These are phyloP conservation scores for Alternaria ethzedia DNA, from an alignment of 2,329 filamentous ascomycete species.

Conservation along the genomic window DNA sequence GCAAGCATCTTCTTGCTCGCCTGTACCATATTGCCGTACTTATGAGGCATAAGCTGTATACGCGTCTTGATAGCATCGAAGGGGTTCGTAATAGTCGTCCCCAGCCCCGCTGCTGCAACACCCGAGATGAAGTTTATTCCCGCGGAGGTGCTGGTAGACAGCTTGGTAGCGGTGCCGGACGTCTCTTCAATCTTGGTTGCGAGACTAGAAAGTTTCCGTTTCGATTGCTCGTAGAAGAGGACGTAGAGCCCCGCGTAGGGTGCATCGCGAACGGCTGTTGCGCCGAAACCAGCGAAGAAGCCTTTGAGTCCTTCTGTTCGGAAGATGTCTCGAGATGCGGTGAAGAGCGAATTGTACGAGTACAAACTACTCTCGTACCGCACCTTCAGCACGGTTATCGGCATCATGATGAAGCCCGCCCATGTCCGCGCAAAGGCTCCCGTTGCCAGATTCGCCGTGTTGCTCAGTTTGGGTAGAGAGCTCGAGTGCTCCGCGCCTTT, in stretches of 20 bases:
- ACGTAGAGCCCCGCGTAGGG: slow-evolving; percentile 96
- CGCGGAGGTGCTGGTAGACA: slow-evolving; percentile 56
- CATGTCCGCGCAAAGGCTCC: slow-evolving; percentile 84
- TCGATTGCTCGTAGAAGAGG: slow-evolving; percentile 87
- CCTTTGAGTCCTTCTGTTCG: slow-evolving; percentile 76
- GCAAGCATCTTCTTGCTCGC: slow-evolving; percentile 78
- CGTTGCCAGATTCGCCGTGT: slow-evolving; percentile 82
- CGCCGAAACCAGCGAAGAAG: slow-evolving; percentile 93
- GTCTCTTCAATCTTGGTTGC: slow-evolving; percentile 40
- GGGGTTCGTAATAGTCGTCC: slow-evolving; percentile 90
- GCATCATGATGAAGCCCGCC: slow-evolving; percentile 92
- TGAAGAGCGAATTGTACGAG: slow-evolving; percentile 75
- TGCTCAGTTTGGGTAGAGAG: slow-evolving; percentile 79
- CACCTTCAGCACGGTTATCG: slow-evolving; percentile 94
- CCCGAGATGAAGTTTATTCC: slow-evolving; percentile 87
- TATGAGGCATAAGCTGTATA: slow-evolving; percentile 84
- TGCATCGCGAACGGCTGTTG: slow-evolving; percentile 91
- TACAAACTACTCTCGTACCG: slow-evolving; percentile 92
- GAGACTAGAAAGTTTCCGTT: slow-evolving; percentile 62
- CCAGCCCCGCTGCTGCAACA: slow-evolving; percentile 78
- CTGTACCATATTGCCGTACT: slow-evolving; percentile 82
- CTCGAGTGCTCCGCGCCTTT: slow-evolving; percentile 61
- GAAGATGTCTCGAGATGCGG: slow-evolving; percentile 77
- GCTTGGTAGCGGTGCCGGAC: slow-evolving; percentile 27
- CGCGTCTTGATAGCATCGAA: slow-evolving; percentile 97